Conservation (phyloP, 2,329 filamentous ascomycete genomes). For the Pleomassaria siparia region DNA sequence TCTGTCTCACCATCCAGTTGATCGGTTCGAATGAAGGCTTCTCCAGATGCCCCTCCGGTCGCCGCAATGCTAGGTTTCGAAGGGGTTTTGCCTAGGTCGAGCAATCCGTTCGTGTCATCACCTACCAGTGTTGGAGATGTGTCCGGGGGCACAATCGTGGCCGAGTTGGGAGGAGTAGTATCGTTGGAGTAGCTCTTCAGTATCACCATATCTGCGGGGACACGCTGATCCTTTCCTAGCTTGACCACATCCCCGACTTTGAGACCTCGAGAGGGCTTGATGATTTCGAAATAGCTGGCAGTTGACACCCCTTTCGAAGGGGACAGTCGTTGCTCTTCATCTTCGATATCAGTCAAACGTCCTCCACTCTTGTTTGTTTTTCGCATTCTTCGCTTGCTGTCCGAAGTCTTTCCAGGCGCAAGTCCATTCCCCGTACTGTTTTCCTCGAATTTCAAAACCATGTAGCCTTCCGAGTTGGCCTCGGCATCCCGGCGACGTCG, state of each 20-base stretch:
- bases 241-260: conserved; percentile 96
- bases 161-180: conserved; percentile 10
- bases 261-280: conserved; percentile 81
- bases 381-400: conserved; percentile 34
- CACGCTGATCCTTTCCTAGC: conserved; percentile 84
- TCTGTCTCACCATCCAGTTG: conserved; percentile 97
- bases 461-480: conserved; percentile 90
- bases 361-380: conserved; percentile 37
- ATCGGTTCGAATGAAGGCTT: conserved; percentile 96
- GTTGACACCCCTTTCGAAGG: conserved; percentile 36
- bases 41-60: conserved; percentile 59
- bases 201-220: conserved; percentile 93
- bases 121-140: conserved; percentile 22
- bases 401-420: conserved; percentile 31
- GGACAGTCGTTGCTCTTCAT: conserved; percentile 63
- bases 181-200: conserved; percentile 70
- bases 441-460: conserved; percentile 71
- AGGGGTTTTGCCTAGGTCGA: conserved; percentile 16
- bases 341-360: conserved; percentile 65
- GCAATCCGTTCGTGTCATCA: conserved; percentile 6
- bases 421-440: conserved; percentile 43
- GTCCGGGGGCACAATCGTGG: conserved; percentile 5
- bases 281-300: conserved; percentile 65
- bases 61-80: conserved; percentile 18
- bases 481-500: conserved; percentile 85